Conservation (phyloP, 176 grass and related monocot genomes). For the Lolium multiflorum region DNA sequence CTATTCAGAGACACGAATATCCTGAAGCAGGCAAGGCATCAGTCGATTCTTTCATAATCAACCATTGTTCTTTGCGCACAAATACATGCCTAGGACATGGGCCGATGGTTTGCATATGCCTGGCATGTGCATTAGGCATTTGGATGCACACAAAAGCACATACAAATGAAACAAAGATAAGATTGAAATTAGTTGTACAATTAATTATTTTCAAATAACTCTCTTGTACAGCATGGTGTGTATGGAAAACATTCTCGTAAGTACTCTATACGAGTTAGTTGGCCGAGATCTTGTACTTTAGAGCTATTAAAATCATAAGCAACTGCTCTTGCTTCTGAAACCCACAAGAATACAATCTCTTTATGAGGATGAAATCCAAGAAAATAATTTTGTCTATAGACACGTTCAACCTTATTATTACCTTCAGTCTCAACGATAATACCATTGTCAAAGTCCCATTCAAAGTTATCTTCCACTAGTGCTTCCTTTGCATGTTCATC, state of each 20-base stretch:
- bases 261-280: background rate
- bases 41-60: too few species aligned
- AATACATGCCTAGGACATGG: too few species aligned
- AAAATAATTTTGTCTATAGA: background rate
- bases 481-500: background rate
- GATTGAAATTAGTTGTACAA: background rate
- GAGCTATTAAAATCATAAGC: background rate
- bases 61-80: too few species aligned
- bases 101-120: too few species aligned
- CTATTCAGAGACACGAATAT: too few species aligned
- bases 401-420: background rate
- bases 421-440: background rate
- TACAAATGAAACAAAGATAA: too few species aligned
- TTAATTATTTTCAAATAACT: background rate
- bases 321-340: background rate
- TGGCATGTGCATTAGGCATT: too few species aligned
- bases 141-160: too few species aligned
- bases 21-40: too few species aligned
- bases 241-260: background rate
- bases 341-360: background rate
- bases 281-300: background rate
- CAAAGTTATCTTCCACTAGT: background rate
- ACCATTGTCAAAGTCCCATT: conserved; percentile 11
- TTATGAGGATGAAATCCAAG: conserved; percentile 17
- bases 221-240: background rate